These are phyloP conservation scores for Talaromyces pinophilus DNA, from an alignment of 2,329 filamentous ascomycete species.

Conservation along the genomic window DNA sequence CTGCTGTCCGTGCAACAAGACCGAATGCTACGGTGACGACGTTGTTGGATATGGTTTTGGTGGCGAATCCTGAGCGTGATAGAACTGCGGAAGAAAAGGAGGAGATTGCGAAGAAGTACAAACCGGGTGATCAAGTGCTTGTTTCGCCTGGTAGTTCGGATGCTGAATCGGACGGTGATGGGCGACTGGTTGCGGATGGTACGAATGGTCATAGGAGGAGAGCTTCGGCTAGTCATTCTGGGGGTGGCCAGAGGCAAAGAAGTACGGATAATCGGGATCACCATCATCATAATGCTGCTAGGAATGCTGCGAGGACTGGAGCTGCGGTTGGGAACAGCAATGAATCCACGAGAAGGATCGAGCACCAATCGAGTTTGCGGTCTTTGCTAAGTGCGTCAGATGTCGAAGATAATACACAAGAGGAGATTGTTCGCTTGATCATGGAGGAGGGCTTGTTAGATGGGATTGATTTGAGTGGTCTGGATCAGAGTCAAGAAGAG, in stretches of 20 bases:
- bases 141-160: conserved; percentile 52
- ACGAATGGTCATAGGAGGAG: conserved; percentile 35
- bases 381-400: conserved; percentile 81
- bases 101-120: conserved; percentile 75
- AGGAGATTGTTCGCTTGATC: conserved; percentile 86
- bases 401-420: conserved; percentile 70
- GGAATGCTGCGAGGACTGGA: conserved; percentile 25
- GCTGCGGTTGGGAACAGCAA: conserved; percentile 33
- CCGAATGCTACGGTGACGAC: conserved; percentile 91
- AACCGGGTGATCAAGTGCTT: conserved; percentile 76
- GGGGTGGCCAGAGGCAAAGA: conserved; percentile 33
- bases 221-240: conserved; percentile 31
- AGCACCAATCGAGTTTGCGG: conserved; percentile 85
- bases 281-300: conserved; percentile 30
- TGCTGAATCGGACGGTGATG: conserved; percentile 57
- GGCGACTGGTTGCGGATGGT: conserved; percentile 69
- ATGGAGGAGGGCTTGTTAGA: conserved; percentile 83
- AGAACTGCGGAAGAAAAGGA: conserved; percentile 72
- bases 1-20: conserved; percentile 78
- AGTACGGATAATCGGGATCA: conserved; percentile 44
- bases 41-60: conserved; percentile 82
- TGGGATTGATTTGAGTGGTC: conserved; percentile 83
- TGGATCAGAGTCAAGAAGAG: conserved; percentile 81
- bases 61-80: conserved; percentile 73
- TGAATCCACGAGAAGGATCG: conserved; percentile 61